Base-by-base conservation (phyloP, 345 rosid genomes). In the Populus tremula region DNA sequence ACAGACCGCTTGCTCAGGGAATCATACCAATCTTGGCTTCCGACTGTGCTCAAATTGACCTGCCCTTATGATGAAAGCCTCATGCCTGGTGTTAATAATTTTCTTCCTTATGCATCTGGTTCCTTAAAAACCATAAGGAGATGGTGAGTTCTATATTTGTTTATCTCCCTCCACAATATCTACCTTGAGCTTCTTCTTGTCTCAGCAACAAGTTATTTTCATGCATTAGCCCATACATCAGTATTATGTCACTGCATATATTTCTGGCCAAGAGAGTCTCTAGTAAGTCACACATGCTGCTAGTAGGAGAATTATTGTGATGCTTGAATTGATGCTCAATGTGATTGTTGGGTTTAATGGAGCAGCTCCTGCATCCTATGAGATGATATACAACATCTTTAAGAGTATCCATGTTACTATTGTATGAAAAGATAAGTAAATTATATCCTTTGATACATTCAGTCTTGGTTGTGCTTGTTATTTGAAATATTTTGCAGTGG, bases 1-100 rank as follows among this genome's bases (percentile, higher is more conserved):
- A 93, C 98, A 36, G 98, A 96, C 71, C 87, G 99, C 80, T 79
- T 96, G 80, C 97, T 92, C 71, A 90, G 98, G 81, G 99, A 96
- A 82, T 85, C 97, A 47, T 96, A 93, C 84, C 99, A 96, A 79
- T 89, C 97, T 5, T 96, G 99, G 99, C 89, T 96, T 80, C 97
- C 97, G 38, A 87, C 92, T 47, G 97, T 96, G 74, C 96, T 96
- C 85, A 86, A 89, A 70, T 76, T 85, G 72, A 88, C 96, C 76
- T 78, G 75, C 39, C 56, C 88, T 63, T 75, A 80, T 73, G 71
- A 83, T 27, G 84, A 85, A 68, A 82, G 80, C 79, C 73, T 80
- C 49, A 77, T 85, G 83, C 80, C 88, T 77, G 54, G 31, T 70
- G 70, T 75, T 39, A 67, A 69, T 56, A 63, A 81, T 21, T 78